Conservation (phyloP, 164 flowering plant species). For the Amborella trichopoda region DNA sequence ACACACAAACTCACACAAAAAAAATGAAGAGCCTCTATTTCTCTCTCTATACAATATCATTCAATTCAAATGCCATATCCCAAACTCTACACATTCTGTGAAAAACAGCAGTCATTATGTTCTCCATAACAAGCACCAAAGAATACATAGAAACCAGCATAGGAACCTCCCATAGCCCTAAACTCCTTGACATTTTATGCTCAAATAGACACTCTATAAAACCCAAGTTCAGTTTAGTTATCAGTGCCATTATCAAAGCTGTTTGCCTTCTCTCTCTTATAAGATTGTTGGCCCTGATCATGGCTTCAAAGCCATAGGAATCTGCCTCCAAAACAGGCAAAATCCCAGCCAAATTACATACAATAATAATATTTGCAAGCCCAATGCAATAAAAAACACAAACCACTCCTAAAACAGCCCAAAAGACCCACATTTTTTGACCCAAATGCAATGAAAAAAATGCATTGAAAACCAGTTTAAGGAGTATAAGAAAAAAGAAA, state of each 20-base stretch:
- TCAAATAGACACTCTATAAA: constrained; percentile 24
- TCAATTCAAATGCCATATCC: no score
- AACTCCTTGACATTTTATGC: constrained; percentile 19
- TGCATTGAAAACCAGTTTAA: constrained; percentile 12
- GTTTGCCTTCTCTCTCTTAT: constrained; percentile 18
- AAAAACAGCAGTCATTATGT: constrained; percentile 25
- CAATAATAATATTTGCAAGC: constrained; percentile 26
- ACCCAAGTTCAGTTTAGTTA: constrained; percentile 19
- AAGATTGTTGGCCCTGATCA: constrained; percentile 18
- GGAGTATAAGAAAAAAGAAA: constrained; percentile 12
- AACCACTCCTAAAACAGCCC: constrained; percentile 13
- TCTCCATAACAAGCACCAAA: constrained; percentile 25
- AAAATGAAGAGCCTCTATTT: no score
- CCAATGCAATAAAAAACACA: constrained; percentile 21
- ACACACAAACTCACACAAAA: no score
- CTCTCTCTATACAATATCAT: no score
- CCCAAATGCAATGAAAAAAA: constrained; percentile 9
- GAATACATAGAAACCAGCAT: constrained; percentile 29
- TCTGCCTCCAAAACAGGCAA: constrained; percentile 20
- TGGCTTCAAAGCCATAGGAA: constrained; percentile 18
- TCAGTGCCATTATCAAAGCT: constrained; percentile 20
- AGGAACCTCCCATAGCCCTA: constrained; percentile 22
- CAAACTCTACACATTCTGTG: no score
- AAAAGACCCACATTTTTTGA: constrained; percentile 10
- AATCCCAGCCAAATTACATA: constrained; percentile 25